Base-by-base conservation (phyloP, 1,284 basidiomycete species). In the Sphagnurus paluster region DNA sequence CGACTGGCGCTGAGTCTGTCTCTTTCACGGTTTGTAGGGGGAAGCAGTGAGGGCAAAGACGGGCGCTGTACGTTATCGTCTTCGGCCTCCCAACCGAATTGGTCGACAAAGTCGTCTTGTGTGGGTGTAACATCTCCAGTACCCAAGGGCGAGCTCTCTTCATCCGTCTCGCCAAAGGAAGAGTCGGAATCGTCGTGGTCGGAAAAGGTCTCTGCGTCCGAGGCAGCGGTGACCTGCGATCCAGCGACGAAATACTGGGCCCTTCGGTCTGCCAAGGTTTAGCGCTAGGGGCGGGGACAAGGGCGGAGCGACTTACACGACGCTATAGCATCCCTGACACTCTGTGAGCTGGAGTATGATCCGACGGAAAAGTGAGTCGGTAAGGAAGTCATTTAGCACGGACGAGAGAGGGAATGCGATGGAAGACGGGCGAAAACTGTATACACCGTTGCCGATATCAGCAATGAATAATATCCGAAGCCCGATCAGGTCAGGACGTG, bases 171-270 rank as follows among this genome's bases (percentile, higher is more conserved):
- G 11, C 19, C 9, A 19, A 32, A 30, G 17, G 32, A 28, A 14
- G 6, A 9, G 24, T 68, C 66, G 28, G 74, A 70, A 30, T 68
- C 64, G 28, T 52, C 61, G 39, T 59, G 53, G 44, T 68, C 70
- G 10, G 63, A 67, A 26, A 51, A 46, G 6, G 42, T 48, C 25
- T 50, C 49, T 21, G 40, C 25, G 25, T 74, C 74, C n/a, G 72
- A 71, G 13, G 70, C 71, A 29, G 72, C 71, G 20, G 74, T 75
- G 10, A 83, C 74, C 37, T 74, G 72, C 10, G 82, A 79, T 41
- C 76, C 80, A 21, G 79, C 79, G 25, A 77, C 70, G 5, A 86
- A 74, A 55, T 77, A 81, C 58, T 84, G 80, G 2, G 80, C 66
- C 30, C 83, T 52, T 33, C 49, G 54, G 39, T 56, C 56, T 57